Percentiles rank a stretch among this genome's conserved stretches.
phyloP scores from a whole-genome alignment of 768 basidiomycete genomes.

The Hemileccinum rubropunctum region DNA sequence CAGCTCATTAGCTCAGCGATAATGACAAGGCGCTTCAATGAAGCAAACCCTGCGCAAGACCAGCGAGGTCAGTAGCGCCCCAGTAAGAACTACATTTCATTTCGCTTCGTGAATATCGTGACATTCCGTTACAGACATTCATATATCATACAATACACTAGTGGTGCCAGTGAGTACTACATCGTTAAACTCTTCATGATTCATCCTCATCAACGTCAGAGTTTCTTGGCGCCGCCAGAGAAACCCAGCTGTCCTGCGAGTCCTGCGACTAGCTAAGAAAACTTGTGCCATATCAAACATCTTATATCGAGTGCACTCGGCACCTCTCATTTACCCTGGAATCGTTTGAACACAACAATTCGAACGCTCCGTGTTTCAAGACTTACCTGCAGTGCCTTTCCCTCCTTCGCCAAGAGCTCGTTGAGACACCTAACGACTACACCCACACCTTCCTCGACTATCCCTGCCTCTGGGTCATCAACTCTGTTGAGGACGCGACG shows the following conservation, averaged over 20 bases:
- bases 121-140: constrained; percentile 5
- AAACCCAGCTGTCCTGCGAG: constrained; percentile 8
- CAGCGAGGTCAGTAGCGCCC: too few relatives aligned
- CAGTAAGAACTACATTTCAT: constrained; percentile 14
- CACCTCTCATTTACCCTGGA: constrained; percentile 20
- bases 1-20: constrained; percentile 22
- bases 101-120: not conserved
- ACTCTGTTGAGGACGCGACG: constrained; percentile 54
- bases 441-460: constrained; percentile 63
- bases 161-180: constrained; percentile 6
- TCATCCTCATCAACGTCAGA: constrained; percentile 6
- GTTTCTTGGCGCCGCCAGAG: constrained; percentile 16
- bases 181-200: constrained; percentile 8
- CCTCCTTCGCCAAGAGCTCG: constrained; percentile 51
- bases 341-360: not conserved
- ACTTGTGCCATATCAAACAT: not conserved
- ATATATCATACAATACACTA: constrained; percentile 21
- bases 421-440: constrained; percentile 66
- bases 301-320: not conserved
- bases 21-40: too few relatives aligned
- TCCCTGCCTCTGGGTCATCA: constrained; percentile 45
- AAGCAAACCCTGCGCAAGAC: too few relatives aligned
- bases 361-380: not conserved
- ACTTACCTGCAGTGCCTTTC: constrained; percentile 21
- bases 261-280: not conserved